Evolutionary conservation across 306 rosid species (phyloP), one percentile per base, ranked within the genome.

Genomic region (Vigna hirtella): DNA sequence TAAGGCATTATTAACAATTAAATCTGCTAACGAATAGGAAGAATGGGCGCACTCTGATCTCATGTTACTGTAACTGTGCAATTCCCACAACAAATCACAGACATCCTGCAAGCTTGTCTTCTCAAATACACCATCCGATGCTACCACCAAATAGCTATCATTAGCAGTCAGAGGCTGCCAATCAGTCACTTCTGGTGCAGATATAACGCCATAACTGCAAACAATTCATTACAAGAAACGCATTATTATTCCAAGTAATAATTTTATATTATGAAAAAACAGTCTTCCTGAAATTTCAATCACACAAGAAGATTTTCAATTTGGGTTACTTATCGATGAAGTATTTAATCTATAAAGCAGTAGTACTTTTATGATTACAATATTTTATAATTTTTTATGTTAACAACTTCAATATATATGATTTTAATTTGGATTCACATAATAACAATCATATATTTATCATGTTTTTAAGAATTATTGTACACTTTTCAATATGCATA

Each of bases 121-220:
- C 97, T 94, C 97, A 86, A 94, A 90, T 79, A 92, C 81, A 40
- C 98, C 98, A 86, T 94, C 98, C 74, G 97, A 92, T 79, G 97
- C 91, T 77, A 88, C 97, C 83, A 94, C 97, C 87, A 94, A 89
- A 86, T 87, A 90, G 86, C 97, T 94, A 88, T 94, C 98, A 74
- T 94, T 94, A 45, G 81, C 79, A 18, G 91, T 86, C 84, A 94
- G 88, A 78, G 92, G 85, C 77, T 74, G 91, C 97, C 98, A 94
- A 80, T 94, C 98, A 74, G 97, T 90, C 86, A 92, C 91, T 74
- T 94, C 98, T 15, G 98, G 98, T 51, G 84, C 87, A 73, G 98
- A 89, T 90, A 88, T 89, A 81, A 94, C 97, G 72, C 98, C 98
- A 73, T 84, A 94, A 64, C 97, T 89, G 90, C 74, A 26, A 42